phyloP scores from a whole-genome alignment of 2,329 filamentous ascomycete genomes.

The Ascochyta clinopodiicola region DNA sequence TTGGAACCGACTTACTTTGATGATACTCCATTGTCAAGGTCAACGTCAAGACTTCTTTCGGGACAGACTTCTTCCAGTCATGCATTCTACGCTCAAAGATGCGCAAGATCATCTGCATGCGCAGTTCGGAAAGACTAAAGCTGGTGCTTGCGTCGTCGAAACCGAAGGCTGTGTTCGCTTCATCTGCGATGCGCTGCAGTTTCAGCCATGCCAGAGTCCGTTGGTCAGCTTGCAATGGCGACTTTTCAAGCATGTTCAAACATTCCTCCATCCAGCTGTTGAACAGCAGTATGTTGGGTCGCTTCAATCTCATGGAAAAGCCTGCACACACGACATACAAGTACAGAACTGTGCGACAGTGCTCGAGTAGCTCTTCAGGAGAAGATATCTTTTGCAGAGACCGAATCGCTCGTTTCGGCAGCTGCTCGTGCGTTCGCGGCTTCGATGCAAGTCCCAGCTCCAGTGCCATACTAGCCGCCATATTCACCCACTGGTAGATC shows the following conservation, averaged over 20 bases:
- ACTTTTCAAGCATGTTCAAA: conserved; percentile 39
- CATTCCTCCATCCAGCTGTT: conserved; percentile 50
- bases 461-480: conserved; percentile 46
- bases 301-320: conserved; percentile 42
- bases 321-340: conserved; percentile 44
- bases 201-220: conserved; percentile 40
- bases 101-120: conserved; percentile 44
- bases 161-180: conserved; percentile 46
- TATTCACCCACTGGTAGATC: conserved; percentile 45
- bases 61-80: conserved; percentile 43
- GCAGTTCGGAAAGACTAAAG: conserved; percentile 45
- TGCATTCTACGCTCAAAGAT: conserved; percentile 47
- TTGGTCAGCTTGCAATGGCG: conserved; percentile 39
- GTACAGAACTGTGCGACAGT: conserved; percentile 43
- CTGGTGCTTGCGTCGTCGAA: conserved; percentile 48
- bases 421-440: conserved; percentile 46
- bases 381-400: conserved; percentile 45
- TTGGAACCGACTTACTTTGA: conserved; percentile 19
- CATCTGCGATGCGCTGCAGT: conserved; percentile 46
- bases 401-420: conserved; percentile 43
- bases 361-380: conserved; percentile 43
- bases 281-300: conserved; percentile 43
- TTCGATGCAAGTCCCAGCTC: conserved; percentile 47
- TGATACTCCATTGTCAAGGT: conserved; percentile 40
- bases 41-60: conserved; percentile 40